Conservation (phyloP, 257 asterid genomes). For the Knoxia roxburghii region DNA sequence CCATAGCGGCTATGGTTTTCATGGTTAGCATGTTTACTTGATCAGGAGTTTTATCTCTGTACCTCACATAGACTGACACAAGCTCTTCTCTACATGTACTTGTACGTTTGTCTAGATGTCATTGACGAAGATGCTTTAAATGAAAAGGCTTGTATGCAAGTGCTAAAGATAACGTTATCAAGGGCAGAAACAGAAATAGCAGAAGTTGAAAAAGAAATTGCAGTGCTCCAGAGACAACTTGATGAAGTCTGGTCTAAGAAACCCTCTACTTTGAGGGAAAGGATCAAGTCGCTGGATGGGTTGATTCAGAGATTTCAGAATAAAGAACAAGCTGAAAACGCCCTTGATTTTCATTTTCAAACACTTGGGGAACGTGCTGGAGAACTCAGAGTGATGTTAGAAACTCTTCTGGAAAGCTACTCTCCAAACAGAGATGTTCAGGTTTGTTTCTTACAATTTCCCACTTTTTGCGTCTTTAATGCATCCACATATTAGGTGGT, state of each 20-base stretch:
- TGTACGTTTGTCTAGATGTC: constrained; percentile 33
- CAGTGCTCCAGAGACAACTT: constrained; percentile 40
- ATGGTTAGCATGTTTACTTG: constrained; percentile 24
- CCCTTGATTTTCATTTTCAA: constrained; percentile 18
- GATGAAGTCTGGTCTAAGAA: constrained; percentile 38
- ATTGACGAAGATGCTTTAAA: constrained; percentile 55
- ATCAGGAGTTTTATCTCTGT: neutral
- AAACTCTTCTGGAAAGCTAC: constrained; percentile 31
- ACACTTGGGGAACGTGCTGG: constrained; percentile 24
- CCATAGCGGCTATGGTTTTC: constrained; percentile 11
- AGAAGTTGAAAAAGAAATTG: constrained; percentile 45
- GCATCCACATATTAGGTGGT: constrained; percentile 3
- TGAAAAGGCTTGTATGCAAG: constrained; percentile 44
- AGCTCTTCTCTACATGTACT: constrained; percentile 7
- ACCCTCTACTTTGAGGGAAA: constrained; percentile 31
- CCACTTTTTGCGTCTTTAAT: neutral
- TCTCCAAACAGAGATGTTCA: constrained; percentile 23
- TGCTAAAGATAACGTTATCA: constrained; percentile 36
- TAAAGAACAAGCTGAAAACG: constrained; percentile 14
- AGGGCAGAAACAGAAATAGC: constrained; percentile 46
- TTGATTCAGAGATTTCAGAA: constrained; percentile 26
- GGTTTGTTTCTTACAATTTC: constrained; percentile 28
- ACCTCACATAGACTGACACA: neutral
- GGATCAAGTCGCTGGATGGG: constrained; percentile 28
- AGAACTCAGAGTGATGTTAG: constrained; percentile 26